phyloP scores from a whole-genome alignment of 2,329 filamentous ascomycete genomes.

The Zymoseptoria crescenta region DNA sequence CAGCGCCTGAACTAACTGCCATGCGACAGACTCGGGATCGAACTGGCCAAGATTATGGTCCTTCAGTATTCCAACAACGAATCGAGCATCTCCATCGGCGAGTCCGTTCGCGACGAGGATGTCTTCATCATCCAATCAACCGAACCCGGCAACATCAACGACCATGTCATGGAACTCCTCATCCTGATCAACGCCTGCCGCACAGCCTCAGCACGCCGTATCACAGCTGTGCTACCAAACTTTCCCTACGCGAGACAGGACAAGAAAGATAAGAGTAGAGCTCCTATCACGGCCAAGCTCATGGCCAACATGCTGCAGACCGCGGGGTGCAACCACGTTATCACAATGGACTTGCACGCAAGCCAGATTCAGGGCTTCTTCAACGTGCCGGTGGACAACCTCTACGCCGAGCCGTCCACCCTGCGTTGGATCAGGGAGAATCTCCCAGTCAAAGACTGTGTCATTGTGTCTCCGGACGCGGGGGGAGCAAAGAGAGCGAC shows the following conservation, averaged over 20 bases:
- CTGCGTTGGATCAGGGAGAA: constrained; percentile 88
- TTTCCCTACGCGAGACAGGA: constrained; percentile 96
- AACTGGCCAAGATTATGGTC: constrained; percentile 70
- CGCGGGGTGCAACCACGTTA: constrained; percentile 85
- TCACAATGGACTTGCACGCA: constrained; percentile 93
- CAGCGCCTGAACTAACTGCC: constrained; percentile 4
- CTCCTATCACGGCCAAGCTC: constrained; percentile 91
- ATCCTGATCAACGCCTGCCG: constrained; percentile 98
- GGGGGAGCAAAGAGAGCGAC: constrained; percentile 91
- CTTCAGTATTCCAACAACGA: constrained; percentile 83
- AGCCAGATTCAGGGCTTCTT: constrained; percentile 96
- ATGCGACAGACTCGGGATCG: constrained; percentile 58
- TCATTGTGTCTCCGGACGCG: constrained; percentile 91
- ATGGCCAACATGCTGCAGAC: constrained; percentile 98
- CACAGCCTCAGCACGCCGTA: constrained; percentile 74
- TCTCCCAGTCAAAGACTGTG: constrained; percentile 69
- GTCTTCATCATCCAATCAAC: constrained; percentile 96
- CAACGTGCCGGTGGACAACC: constrained; percentile 70
- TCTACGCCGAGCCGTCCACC: constrained; percentile 90
- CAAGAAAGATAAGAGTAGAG: constrained; percentile 92
- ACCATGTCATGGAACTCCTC: constrained; percentile 93
- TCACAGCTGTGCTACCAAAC: constrained; percentile 91
- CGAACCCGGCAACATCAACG: constrained; percentile 91
- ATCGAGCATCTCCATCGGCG: constrained; percentile 85
- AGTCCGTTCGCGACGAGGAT: constrained; percentile 95